A percentile compares a stretch with the other conserved stretches of the same genome.
Conservation (phyloP, 495 filamentous ascomycete species). For the Daldinia caldariorum region DNA sequence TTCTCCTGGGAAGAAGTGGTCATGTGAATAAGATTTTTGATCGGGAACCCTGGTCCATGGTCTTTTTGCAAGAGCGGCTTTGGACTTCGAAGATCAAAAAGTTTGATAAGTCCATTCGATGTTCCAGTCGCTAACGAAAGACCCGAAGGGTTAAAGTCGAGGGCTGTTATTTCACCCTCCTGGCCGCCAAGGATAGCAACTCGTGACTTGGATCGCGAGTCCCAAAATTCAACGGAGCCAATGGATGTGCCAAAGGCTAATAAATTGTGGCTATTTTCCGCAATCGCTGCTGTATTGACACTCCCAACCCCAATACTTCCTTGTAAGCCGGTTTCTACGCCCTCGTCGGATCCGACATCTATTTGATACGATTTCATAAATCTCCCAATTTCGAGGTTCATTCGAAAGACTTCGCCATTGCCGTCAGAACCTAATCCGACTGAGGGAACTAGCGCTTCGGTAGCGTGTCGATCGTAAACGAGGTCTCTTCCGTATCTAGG, state of each 20-base stretch:
- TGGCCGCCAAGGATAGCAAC: slow-evolving; percentile 76
- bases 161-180: slow-evolving; percentile 81
- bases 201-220: slow-evolving; percentile 80
- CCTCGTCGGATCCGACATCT: slow-evolving; percentile 86
- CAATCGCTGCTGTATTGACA: slow-evolving; percentile 90
- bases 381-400: slow-evolving; percentile 89
- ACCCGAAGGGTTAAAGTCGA: slow-evolving; percentile 87
- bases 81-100: slow-evolving; percentile 93
- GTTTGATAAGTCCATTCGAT: slow-evolving; percentile 84
- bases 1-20: slow-evolving; percentile 79
- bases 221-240: slow-evolving; percentile 98
- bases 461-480: slow-evolving; percentile 81
- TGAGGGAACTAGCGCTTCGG: slow-evolving; percentile 86
- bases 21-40: slow-evolving; percentile 85
- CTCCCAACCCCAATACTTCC: slow-evolving; percentile 82
- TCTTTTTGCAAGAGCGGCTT: slow-evolving; percentile 88
- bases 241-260: slow-evolving; percentile 94
- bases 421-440: slow-evolving; percentile 86
- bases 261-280: slow-evolving; percentile 89
- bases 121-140: slow-evolving; percentile 89
- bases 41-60: slow-evolving; percentile 94
- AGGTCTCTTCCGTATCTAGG: slow-evolving; percentile 94
- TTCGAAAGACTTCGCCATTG: slow-evolving; percentile 87
- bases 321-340: slow-evolving; percentile 75
- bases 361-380: slow-evolving; percentile 83